A percentile compares a stretch with the other conserved stretches of the same genome.
Conservation (phyloP, 805 yeast genomes). For the Kodamaea kaohsiungensis region DNA sequence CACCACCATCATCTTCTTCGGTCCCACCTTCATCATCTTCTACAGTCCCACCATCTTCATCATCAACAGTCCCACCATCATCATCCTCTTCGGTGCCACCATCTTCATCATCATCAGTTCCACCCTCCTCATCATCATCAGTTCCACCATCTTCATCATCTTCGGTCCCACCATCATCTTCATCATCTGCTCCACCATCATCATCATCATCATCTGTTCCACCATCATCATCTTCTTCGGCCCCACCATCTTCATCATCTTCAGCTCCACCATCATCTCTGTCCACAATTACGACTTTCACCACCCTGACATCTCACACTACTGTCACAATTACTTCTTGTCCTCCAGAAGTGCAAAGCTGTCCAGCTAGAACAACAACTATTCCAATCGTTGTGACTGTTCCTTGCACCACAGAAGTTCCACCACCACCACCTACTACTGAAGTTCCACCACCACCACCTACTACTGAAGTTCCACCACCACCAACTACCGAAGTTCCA, state of each 20-base stretch:
- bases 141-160: background rate
- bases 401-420: background rate
- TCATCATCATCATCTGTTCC: background rate
- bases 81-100: background rate
- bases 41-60: background rate
- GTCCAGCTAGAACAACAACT: conserved; percentile 22
- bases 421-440: background rate
- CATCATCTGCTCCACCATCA: background rate
- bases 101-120: background rate
- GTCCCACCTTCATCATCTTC: background rate
- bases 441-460: background rate
- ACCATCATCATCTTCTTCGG: background rate
- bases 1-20: background rate
- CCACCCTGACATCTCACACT: conserved; percentile 22
- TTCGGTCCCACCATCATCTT: background rate
- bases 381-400: background rate
- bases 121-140: background rate
- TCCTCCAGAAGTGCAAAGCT: conserved; percentile 23
- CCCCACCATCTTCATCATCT: background rate
- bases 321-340: conserved; percentile 26
- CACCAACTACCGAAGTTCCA: background rate
- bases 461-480: background rate
- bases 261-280: background rate
- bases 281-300: background rate
- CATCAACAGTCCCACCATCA: background rate